phyloP scores from a whole-genome alignment of 805 yeast species.

The Starmera quercuum region DNA sequence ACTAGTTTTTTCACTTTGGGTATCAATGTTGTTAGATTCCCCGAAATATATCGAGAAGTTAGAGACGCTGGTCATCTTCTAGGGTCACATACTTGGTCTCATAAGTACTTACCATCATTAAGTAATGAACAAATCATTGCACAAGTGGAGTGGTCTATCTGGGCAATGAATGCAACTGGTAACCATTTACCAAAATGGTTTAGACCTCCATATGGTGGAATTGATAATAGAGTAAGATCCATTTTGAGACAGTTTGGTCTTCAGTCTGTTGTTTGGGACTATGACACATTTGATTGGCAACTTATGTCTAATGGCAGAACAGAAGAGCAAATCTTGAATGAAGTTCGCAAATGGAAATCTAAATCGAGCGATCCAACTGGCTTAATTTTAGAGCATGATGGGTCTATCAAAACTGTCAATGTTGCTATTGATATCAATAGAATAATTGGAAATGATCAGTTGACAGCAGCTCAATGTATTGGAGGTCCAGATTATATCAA shows the following conservation, averaged over 20 bases:
- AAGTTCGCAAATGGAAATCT: constrained; percentile 46
- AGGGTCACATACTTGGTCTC: constrained; percentile 93
- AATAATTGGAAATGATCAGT: constrained; percentile 51
- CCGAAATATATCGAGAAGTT: constrained; percentile 58
- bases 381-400: constrained; percentile 83
- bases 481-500: constrained; percentile 58
- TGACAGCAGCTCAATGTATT: constrained; percentile 75
- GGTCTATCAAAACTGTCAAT: constrained; percentile 54
- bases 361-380: constrained; percentile 36
- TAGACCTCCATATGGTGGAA: constrained; percentile 95
- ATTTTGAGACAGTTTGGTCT: constrained; percentile 81
- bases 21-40: constrained; percentile 66
- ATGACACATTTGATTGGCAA: constrained; percentile 89
- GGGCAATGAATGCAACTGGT: constrained; percentile 97
- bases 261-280: constrained; percentile 86
- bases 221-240: constrained; percentile 77
- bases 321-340: constrained; percentile 44
- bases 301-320: constrained; percentile 45
- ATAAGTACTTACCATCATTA: constrained; percentile 71
- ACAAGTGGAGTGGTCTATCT: constrained; percentile 88
- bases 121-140: constrained; percentile 79
- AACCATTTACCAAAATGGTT: constrained; percentile 85
- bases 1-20: constrained; percentile 87
- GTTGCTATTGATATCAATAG: constrained; percentile 54
- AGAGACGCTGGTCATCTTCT: constrained; percentile 63